Conservation (phyloP, 768 basidiomycete genomes). For the Lactarius sanguifluus region DNA sequence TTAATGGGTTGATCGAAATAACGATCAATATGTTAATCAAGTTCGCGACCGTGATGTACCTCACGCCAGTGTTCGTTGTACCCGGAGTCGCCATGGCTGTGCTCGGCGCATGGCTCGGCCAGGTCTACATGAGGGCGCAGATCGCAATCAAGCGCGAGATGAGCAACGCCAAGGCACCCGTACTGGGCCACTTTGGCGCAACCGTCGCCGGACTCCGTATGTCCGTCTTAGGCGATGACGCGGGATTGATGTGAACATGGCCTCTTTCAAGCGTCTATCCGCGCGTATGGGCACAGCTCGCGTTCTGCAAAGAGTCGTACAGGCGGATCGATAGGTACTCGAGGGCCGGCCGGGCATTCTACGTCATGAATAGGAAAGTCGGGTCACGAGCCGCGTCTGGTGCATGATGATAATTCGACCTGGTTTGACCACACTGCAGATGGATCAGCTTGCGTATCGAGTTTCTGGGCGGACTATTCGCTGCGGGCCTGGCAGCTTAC, state of each 20-base stretch:
- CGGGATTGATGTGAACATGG: background rate
- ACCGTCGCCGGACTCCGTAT: conserved; percentile 49
- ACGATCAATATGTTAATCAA: conserved; percentile 38
- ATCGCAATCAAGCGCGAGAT: conserved; percentile 56
- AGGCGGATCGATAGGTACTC: conserved; percentile 50
- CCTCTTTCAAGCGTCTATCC: conserved; percentile 43
- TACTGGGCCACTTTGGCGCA: conserved; percentile 53
- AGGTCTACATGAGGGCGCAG: conserved; percentile 56
- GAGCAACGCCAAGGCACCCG: conserved; percentile 50
- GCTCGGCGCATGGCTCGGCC: conserved; percentile 45
- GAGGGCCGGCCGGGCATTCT: conserved; percentile 43
- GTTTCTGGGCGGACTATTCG: conserved; percentile 48
- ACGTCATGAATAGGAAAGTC: conserved; percentile 47
- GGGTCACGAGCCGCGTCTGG: background rate
- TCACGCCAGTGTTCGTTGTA: conserved; percentile 43
- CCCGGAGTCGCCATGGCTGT: conserved; percentile 40
- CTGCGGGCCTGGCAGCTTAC: conserved; percentile 50
- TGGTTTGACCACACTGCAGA: conserved; percentile 29
- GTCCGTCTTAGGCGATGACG: conserved; percentile 11
- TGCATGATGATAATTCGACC: background rate
- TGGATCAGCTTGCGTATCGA: conserved; percentile 60
- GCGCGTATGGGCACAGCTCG: conserved; percentile 55
- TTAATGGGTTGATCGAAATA: conserved; percentile 36
- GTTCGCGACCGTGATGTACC: conserved; percentile 39
- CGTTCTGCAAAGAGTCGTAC: conserved; percentile 44